Evolutionary conservation across 1,139 yeast species (phyloP), one percentile per base, ranked within the genome.

Genomic region (Scheffersomyces lignicola): DNA sequence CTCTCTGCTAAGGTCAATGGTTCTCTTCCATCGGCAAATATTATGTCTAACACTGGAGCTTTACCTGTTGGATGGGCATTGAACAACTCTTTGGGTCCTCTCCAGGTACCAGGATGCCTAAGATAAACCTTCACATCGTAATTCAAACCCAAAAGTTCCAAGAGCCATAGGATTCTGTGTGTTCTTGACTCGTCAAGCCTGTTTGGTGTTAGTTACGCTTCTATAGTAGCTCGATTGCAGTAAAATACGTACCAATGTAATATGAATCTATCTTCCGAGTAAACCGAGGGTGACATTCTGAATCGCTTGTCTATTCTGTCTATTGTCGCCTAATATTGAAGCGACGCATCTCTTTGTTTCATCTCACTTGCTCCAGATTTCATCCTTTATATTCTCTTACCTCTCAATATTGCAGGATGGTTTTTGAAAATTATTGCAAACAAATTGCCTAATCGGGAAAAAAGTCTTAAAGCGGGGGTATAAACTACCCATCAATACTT

Each of bases 11-110:
- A 53, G 35, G 55, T 52, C 15, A 62, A 34, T 37, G 56, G 52
- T 24, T 52, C 54, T 26, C 61, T 56, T 8, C 79, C 79, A 48
- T 74, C 74, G 18, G 59, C 67, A 37, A 58, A 65, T n/a, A 56
- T 49, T 13, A 78, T 60, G 37, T 73, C 77, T 30, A 78, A 52
- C 4, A 78, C 52, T 0, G 86, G 85, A 1, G 77, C 60, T 47
- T 76, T 76, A 1, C 83, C 84, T 20, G 73, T 51, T 4, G 82
- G 81, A 45, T 78, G 83, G 7, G 77, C 66, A 27, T 71, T 63
- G 40, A 65, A 68, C 28, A 78, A 56, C 24, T 69, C 79, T 25
- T 56, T 49, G 3, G 73, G 73, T 2, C 68, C 71, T 36, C 76
- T 54, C 63, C 65, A 63, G 5, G 73, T 67, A 9, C 63, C 58